Conservation (phyloP, 1,284 basidiomycete species). For the Stygiomarasmius scandens region DNA sequence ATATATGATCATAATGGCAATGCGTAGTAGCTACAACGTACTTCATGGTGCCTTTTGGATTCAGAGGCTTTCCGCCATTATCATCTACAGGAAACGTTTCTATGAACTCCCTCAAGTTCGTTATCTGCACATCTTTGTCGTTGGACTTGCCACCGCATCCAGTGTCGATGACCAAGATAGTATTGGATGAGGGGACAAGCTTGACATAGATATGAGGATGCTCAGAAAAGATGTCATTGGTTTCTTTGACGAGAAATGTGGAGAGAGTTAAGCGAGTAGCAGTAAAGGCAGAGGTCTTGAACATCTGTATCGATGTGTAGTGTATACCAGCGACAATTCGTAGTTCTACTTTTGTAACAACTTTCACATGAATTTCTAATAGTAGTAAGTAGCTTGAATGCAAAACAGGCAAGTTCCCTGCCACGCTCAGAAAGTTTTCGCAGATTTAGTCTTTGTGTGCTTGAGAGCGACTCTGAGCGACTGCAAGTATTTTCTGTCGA, state of each 20-base stretch:
- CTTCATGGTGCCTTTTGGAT: slow-evolving; percentile 39
- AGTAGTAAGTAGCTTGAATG: no score
- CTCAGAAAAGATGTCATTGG: slow-evolving; percentile 53
- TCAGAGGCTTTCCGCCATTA: slow-evolving; percentile 46
- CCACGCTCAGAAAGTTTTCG: no score
- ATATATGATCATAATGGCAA: slow-evolving; percentile 61
- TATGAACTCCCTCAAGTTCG: slow-evolving; percentile 49
- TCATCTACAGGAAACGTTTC: slow-evolving; percentile 46
- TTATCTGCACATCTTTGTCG: slow-evolving; percentile 42
- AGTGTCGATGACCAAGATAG: slow-evolving; percentile 54
- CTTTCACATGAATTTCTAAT: no score
- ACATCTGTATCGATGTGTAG: not conserved
- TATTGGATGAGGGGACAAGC: slow-evolving; percentile 33
- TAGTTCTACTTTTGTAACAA: no score
- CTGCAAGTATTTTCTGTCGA: no score
- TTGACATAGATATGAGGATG: slow-evolving; percentile 59
- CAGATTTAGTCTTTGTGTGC: no score
- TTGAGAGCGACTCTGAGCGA: no score
- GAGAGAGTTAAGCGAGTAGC: slow-evolving; percentile 44
- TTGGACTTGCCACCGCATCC: slow-evolving; percentile 53
- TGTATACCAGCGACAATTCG: no score
- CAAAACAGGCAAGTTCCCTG: no score
- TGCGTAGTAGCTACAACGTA: slow-evolving; percentile 55
- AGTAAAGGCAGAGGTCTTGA: slow-evolving; percentile 36
- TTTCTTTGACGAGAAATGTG: slow-evolving; percentile 56